Conservation (phyloP, 805 yeast species). For the Wickerhamiella slavikovae region DNA sequence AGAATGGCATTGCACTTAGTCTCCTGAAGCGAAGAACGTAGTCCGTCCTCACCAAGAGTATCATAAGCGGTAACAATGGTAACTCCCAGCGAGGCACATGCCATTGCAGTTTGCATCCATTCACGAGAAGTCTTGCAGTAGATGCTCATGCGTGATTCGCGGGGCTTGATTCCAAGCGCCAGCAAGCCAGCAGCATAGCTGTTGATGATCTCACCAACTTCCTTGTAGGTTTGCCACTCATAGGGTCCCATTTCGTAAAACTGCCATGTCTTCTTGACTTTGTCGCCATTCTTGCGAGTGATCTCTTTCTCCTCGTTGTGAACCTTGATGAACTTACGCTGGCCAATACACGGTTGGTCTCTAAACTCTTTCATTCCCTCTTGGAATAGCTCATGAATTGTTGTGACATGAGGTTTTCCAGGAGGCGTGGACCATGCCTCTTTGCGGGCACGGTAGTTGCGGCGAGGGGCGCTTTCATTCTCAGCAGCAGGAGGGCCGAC, state of each 20-base stretch:
- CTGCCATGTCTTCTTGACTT: constrained; percentile 72
- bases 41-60: constrained; percentile 17
- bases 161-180: constrained; percentile 50
- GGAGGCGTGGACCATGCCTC: constrained; percentile 36
- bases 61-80: constrained; percentile 83
- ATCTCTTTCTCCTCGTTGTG: constrained; percentile 60
- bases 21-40: constrained; percentile 67
- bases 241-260: constrained; percentile 65
- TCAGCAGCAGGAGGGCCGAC: constrained; percentile 16
- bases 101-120: constrained; percentile 81
- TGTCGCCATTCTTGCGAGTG: constrained; percentile 39
- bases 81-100: constrained; percentile 55
- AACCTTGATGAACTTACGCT: constrained; percentile 55
- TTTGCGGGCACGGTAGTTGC: constrained; percentile 16
- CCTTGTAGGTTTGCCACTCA: constrained; percentile 38
- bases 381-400: constrained; percentile 46
- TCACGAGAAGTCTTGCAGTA: constrained; percentile 73
- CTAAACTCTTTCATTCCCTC: constrained; percentile 43
- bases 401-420: constrained; percentile 32
- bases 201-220: constrained; percentile 30
- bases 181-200: constrained; percentile 57
- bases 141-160: constrained; percentile 48
- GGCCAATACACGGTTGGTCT: constrained; percentile 39
- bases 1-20: constrained; percentile 63
- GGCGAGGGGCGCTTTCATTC: constrained; percentile 19